Conservation (phyloP, 2,329 filamentous ascomycete species). For the Neocucurbitaria cava region DNA sequence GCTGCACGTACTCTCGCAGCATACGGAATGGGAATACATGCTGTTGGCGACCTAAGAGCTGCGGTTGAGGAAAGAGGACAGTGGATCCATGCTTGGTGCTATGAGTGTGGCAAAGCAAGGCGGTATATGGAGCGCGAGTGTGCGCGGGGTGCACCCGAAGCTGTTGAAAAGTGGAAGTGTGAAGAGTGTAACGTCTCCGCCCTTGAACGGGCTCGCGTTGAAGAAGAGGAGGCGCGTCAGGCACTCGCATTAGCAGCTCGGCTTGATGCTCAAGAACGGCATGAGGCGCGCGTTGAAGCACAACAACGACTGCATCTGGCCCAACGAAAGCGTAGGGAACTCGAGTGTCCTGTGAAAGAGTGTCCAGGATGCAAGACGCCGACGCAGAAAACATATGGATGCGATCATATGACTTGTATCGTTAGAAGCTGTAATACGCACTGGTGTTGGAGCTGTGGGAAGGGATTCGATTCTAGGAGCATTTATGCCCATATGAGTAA, state of each 20-base stretch:
- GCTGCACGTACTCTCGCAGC: constrained; percentile 46
- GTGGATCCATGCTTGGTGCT: constrained; percentile 61
- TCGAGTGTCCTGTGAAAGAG: constrained; percentile 41
- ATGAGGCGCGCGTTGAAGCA: background rate
- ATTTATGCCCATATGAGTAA: constrained; percentile 52
- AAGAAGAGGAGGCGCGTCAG: constrained; percentile 14
- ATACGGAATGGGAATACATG: constrained; percentile 47
- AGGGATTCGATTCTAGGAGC: constrained; percentile 19
- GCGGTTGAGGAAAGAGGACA: constrained; percentile 52
- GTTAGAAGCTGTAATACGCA: constrained; percentile 46
- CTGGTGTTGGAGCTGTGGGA: constrained; percentile 54
- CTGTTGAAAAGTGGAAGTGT: constrained; percentile 52
- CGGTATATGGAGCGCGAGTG: constrained; percentile 55
- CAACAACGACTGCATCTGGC: constrained; percentile 2
- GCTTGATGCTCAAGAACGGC: constrained; percentile 5
- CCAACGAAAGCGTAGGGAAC: constrained; percentile 21
- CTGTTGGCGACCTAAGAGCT: constrained; percentile 47
- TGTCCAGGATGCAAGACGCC: constrained; percentile 47
- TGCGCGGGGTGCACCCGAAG: constrained; percentile 49
- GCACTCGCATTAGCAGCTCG: background rate
- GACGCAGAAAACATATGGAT: constrained; percentile 49
- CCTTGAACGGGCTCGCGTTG: constrained; percentile 24
- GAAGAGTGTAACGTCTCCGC: constrained; percentile 40
- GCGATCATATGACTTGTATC: constrained; percentile 45
- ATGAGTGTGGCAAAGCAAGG: constrained; percentile 52